Conservation (phyloP, 2,329 filamentous ascomycete genomes). For the Epichloe uncinata region DNA sequence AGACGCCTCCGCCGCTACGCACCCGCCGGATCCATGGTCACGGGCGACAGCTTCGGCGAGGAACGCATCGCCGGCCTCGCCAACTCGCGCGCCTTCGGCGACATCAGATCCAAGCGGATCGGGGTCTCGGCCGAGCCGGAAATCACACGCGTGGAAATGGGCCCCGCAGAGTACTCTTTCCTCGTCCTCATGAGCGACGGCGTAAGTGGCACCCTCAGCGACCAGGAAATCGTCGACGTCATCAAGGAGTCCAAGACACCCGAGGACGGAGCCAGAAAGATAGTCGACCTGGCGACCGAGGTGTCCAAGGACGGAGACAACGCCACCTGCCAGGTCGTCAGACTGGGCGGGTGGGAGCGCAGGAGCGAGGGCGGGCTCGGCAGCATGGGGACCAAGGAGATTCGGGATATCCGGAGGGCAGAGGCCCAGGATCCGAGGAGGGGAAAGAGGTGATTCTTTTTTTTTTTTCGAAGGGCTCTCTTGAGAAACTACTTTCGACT, state of each 20-base stretch:
- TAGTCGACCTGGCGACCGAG: conserved; percentile 83
- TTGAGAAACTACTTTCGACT: neutral
- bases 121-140: conserved; percentile 93
- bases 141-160: conserved; percentile 64
- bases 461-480: neutral
- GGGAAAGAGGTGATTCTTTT: conserved; percentile 33
- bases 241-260: conserved; percentile 89
- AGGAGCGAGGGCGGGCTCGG: conserved; percentile 75
- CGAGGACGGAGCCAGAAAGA: conserved; percentile 64
- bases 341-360: conserved; percentile 57
- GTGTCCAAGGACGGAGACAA: conserved; percentile 57
- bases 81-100: conserved; percentile 88
- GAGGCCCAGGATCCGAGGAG: conserved; percentile 75
- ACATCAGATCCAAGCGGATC: conserved; percentile 81
- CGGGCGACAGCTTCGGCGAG: conserved; percentile 85
- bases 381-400: conserved; percentile 82
- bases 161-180: conserved; percentile 77
- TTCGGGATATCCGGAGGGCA: conserved; percentile 66
- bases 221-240: conserved; percentile 94
- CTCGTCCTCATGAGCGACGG: conserved; percentile 82
- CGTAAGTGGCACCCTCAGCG: conserved; percentile 69
- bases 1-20: conserved; percentile 75
- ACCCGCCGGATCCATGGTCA: conserved; percentile 62
- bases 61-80: conserved; percentile 88
- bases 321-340: conserved; percentile 53